Conservation (phyloP, 108 stramenopile genomes). For the Nitzschia sp. region DNA sequence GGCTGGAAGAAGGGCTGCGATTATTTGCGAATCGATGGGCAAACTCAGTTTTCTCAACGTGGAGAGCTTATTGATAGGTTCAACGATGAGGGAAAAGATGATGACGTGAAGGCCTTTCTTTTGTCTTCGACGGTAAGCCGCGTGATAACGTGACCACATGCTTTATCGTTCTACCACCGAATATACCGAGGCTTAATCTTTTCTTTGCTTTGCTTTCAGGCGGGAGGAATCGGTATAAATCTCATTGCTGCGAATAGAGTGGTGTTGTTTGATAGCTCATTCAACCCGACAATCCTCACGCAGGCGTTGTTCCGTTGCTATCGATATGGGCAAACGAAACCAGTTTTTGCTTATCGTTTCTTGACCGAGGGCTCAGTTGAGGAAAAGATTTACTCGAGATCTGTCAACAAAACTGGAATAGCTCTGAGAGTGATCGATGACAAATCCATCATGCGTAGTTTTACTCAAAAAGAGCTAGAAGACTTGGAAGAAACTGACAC, state of each 20-base stretch:
- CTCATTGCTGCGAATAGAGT: constrained; percentile 40
- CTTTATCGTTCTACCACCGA: no score
- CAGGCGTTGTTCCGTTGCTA: constrained; percentile 74
- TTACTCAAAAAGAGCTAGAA: constrained; percentile 56
- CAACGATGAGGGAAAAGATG: no score
- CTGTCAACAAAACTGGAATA: constrained; percentile 61
- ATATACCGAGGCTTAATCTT: no score
- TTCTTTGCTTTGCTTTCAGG: constrained; percentile 27
- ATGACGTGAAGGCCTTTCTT: no score
- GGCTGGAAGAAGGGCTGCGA: no score
- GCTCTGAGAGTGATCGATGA: constrained; percentile 65
- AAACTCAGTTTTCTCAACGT: no score
- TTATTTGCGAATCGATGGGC: no score
- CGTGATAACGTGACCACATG: no score
- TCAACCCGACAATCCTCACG: constrained; percentile 60
- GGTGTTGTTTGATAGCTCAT: constrained; percentile 62
- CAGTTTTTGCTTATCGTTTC: constrained; percentile 68
- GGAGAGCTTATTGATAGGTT: no score
- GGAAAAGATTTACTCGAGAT: constrained; percentile 72
- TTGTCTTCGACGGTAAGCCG: no score
- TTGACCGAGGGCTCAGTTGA: constrained; percentile 81
- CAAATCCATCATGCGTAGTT: constrained; percentile 50
- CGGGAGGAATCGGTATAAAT: constrained; percentile 33
- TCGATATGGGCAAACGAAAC: constrained; percentile 67
- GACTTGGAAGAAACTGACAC: constrained; percentile 46